Base-by-base conservation (phyloP, 1,284 basidiomycete genomes). In the Marasmius fiardii region DNA sequence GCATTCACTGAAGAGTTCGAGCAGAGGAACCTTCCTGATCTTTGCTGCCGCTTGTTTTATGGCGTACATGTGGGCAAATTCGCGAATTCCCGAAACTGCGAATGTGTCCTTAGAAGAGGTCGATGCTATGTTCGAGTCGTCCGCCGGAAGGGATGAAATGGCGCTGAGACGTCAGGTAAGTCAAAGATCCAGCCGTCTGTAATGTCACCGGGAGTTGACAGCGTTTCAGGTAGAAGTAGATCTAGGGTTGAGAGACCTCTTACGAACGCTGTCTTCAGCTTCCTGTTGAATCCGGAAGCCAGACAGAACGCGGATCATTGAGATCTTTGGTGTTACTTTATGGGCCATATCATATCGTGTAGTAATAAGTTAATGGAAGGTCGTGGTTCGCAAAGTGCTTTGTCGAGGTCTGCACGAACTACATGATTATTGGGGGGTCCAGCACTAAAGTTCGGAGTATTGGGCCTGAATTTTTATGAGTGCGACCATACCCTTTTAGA, bases 91-190 rank as follows among this genome's bases (percentile, higher is more conserved):
- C 1, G 90, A 92, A 71, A 92, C 90, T 16, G 86, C 87, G 37
- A 83, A 85, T 53, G 73, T 89, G 14, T 82, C 88, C 10, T 71
- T 92, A 1, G 90, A 92, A 62, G 88, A 91, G 67, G 83, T 92
- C 52, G 91, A 93, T 63, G 74, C 69, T 7, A 71, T 89, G 8
- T 90, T 90, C 63, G 74, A 73, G 37, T 80, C 81, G 1, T 73
- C 76, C n/a, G 81, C 75, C 10, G 85, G 79, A 0, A 69, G 62
- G 43, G 82, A 85, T 55, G 86, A 90, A 60, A 65, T 64, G 4
- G 63, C 65, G 12, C 57, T 81, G 54, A 79, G 76, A 58, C 64
- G 61, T 16, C 75, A 83, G 77, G 85, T 84, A 41, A 11, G 73
- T 62, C 3, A 41, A 28, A 8, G 45, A 47, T 48, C 44, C 31